Conservation (phyloP, 306 rosid species). For the Casuarina equisetifolia region DNA sequence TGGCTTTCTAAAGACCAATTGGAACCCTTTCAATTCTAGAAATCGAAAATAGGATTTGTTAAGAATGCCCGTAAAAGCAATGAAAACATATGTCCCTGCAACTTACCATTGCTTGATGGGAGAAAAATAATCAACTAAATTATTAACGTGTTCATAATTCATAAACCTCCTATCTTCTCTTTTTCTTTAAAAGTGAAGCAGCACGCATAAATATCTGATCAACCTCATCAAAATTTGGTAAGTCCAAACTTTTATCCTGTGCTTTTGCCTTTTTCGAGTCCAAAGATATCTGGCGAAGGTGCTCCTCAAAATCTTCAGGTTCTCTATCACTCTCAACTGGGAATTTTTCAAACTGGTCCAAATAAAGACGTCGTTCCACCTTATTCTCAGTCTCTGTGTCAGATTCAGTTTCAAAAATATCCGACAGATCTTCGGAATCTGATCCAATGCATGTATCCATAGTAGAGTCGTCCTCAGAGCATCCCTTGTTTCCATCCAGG, state of each 20-base stretch:
- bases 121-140: neutral
- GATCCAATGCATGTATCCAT: slow-evolving; percentile 48
- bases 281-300: slow-evolving; percentile 59
- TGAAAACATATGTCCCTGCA: too few species aligned
- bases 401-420: slow-evolving; percentile 71
- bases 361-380: slow-evolving; percentile 61
- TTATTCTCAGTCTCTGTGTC: slow-evolving; percentile 49
- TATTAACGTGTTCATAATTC: slow-evolving; percentile 4
- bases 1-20: neutral
- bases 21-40: neutral
- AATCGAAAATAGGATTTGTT: neutral
- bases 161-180: slow-evolving; percentile 39
- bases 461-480: slow-evolving; percentile 46
- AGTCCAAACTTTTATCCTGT: slow-evolving; percentile 33
- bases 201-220: slow-evolving; percentile 73
- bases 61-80: neutral
- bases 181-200: slow-evolving; percentile 68
- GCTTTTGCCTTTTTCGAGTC: slow-evolving; percentile 42
- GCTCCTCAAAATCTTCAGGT: slow-evolving; percentile 66
- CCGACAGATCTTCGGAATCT: slow-evolving; percentile 66
- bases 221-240: slow-evolving; percentile 68
- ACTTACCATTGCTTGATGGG: neutral
- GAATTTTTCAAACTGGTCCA: slow-evolving; percentile 74
- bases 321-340: slow-evolving; percentile 44
- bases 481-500: slow-evolving; percentile 25